Evolutionary conservation across 352 stramenopile species (phyloP), one percentile per base, ranked within the genome.

Genomic region (Stramenopiles sp.): DNA sequence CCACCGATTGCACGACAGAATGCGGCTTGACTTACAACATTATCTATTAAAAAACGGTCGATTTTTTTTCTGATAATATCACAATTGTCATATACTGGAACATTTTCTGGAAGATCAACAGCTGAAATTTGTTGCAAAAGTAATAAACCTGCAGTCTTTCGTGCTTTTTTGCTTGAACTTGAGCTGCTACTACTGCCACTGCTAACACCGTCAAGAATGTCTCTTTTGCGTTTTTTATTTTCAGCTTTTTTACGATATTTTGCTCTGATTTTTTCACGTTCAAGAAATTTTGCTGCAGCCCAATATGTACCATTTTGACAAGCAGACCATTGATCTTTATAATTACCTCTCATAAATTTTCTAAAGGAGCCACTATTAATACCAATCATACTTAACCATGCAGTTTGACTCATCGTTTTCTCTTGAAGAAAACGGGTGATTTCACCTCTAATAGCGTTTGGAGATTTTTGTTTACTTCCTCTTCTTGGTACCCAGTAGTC

Each of bases 21-120:
- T n/a, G n/a, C n/a, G 0, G 83, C 78, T 74, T 89, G 85, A 1
- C 85, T 87, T 38, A 86, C 43, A 0, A 31, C 80, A 74, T 87
- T 86, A 65, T 82, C 81, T 0, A 80, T 81, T 78, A 87, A 69
- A 30, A 87, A 80, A 30, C 82, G 82, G 69, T 84, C 80, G 73
- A 88, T 84, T 63, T 89, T 87, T 78, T 85, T 85, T 73, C 86
- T 84, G 73, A 89, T 79, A 4, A 84, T 84, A 31, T 89, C 85
- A 74, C 85, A 89, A 78, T 89, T 84, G 80, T 89, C 86, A 63
- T 78, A 89, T 78, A 89, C 84, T 30, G 83, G 81, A 27, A 89
- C 80, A 20, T 80, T 76, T 73, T 86, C 84, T 32, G 85, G 74
- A 6, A 89, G 69, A 33, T 81, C 27, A n/a, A 88, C 81, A 0